phyloP scores from a whole-genome alignment of 2,329 filamentous ascomycete species.

The Venturia asperata region DNA sequence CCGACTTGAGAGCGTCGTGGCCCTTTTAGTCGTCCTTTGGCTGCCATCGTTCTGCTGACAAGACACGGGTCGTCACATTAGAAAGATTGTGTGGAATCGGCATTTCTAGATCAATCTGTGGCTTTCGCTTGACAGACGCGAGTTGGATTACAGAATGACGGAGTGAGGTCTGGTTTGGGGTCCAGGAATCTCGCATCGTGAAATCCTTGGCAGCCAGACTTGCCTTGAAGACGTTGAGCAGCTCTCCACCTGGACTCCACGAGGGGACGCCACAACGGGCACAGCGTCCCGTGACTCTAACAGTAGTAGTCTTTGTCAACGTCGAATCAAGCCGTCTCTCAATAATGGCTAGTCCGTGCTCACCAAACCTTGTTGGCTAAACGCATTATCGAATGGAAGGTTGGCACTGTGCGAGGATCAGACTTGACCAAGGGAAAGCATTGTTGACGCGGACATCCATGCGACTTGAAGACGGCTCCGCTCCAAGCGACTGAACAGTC shows the following conservation, averaged over 20 bases:
- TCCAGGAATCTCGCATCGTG: background rate
- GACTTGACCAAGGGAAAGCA: background rate
- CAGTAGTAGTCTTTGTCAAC: background rate
- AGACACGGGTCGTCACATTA: background rate
- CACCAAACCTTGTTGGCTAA: background rate
- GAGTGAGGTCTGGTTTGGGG: too few species aligned
- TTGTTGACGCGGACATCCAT: background rate
- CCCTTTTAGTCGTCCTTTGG: background rate
- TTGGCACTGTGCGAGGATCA: background rate
- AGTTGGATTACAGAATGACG: background rate
- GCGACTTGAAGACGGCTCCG: background rate
- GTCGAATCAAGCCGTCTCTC: background rate
- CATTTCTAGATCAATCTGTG: background rate
- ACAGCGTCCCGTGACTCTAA: constrained; percentile 6
- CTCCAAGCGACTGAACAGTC: background rate
- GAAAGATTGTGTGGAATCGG: background rate
- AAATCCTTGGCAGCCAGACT: background rate
- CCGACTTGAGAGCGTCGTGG: background rate
- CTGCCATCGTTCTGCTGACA: background rate
- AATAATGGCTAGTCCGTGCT: background rate
- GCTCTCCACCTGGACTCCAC: background rate
- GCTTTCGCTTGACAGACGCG: background rate
- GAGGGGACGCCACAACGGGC: constrained; percentile 3
- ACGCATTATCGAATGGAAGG: background rate
- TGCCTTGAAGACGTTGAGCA: background rate